Base-by-base conservation (phyloP, 768 basidiomycete species). In the Clitopilus hobsonii region DNA sequence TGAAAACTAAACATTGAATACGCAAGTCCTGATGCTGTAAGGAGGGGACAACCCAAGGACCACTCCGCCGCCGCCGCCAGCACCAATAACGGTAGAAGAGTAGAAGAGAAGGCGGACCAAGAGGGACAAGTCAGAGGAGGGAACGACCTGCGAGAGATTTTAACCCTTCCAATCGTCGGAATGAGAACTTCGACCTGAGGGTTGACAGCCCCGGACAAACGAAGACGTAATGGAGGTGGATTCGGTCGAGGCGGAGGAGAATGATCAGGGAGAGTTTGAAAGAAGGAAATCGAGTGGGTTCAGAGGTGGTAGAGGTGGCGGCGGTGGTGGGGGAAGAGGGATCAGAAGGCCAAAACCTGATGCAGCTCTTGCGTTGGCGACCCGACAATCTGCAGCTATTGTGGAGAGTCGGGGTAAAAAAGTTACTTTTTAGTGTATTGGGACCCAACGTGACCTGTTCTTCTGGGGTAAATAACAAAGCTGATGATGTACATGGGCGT, bases 1-100 rank as follows among this genome's bases (percentile, higher is more conserved):
- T 81, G 95, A 49, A 84, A 88, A 51, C 82, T 99, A 51, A 85
- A 89, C 3, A 83, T 98, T 26, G 90, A 95, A 70, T 95, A 87
- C 60, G 94, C 93, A n/a, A 86, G 88, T 32, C 78, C 88, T 6
- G 92, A 94, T 13, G 94, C 93, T 6, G 91, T 94, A 29, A 84
- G 90, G 18, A 82, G 94, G 3, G 91, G 93, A n/a, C 86, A 84
- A 8, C 72, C 78, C 26, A 78, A 74, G 58, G 61, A 47, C 53
- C 58, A n/a, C n/a, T n/a, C n/a, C n/a, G n/a, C n/a, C n/a, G n/a
- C n/a, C n/a, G n/a, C n/a, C n/a, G n/a, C n/a, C n/a, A n/a, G n/a
- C n/a, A n/a, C n/a, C n/a, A n/a, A n/a, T n/a, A n/a, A n/a, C n/a
- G n/a, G n/a, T n/a, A n/a, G n/a, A n/a, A n/a, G n/a, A n/a, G n/a